Evolutionary conservation across 2,329 filamentous ascomycete species (phyloP), one percentile per base, ranked within the genome.

Genomic region (Fusarium guadeloupense): DNA sequence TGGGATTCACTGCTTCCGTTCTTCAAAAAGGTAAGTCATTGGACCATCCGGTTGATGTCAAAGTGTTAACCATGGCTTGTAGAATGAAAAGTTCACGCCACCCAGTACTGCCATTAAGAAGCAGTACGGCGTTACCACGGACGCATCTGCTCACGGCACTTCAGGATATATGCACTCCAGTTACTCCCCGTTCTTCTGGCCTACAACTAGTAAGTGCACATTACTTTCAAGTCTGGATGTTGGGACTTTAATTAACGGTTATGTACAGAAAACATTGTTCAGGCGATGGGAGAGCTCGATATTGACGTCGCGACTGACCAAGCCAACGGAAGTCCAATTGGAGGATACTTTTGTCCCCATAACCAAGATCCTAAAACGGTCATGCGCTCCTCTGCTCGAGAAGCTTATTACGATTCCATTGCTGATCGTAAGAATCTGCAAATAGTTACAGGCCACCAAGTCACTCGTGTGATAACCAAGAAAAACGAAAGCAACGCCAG

Each of bases 1-100:
- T 74, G 70, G 71, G 51, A 69, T 13, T 54, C 68, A 12, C 30
- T 83, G 9, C 67, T 78, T 1, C 79, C 77, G 0, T 82, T 81
- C 34, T 77, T 82, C 54, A 77, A 75, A 30, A 81, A 81, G 66
- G 78, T 76, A 30, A 3, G 4, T 4, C 9, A 12, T 1, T 2
- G 12, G 3, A 2, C 3, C 17, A 6, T n/a, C 9, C 12, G 3
- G 7, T 17, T 9, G 1, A 13, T 6, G 21, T 26, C 5, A 3
- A 2, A 4, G 12, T 17, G 17, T n/a, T 56, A 20, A 49, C 39
- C 10, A 13, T 9, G 7, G 6, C 0, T 10, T 4, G 4, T 9
- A 68, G 66, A 68, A 44, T 5, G 66, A 68, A 9, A 64, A 54
- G 5, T 69, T 65, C 20, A 47, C 57, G 2, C 63, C 54, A 0